phyloP scores from a whole-genome alignment of 768 basidiomycete genomes.

The Gelatoporia subvermispora region DNA sequence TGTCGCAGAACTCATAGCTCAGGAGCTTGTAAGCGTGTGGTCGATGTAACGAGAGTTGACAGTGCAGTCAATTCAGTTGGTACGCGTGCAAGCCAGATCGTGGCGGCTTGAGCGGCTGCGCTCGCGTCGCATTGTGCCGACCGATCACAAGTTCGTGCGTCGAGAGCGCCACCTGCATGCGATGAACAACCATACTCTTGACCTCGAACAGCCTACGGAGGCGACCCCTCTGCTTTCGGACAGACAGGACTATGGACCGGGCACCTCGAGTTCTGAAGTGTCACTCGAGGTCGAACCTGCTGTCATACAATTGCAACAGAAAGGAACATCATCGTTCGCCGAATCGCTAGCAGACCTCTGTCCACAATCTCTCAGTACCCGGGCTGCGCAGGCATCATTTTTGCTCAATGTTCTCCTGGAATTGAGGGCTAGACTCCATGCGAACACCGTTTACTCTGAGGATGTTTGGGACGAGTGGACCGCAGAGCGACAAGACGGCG shows the following conservation, averaged over 20 bases:
- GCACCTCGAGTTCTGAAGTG: background rate
- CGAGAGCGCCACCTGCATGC: no score
- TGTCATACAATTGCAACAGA: constrained; percentile 9
- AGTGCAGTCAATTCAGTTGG: no score
- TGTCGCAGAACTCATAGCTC: constrained; percentile 50
- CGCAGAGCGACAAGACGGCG: constrained; percentile 19
- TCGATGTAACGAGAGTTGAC: no score
- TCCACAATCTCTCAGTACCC: constrained; percentile 3
- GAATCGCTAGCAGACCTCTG: constrained; percentile 8
- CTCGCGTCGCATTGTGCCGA: no score
- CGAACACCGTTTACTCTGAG: background rate
- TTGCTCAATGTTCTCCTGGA: constrained; percentile 20
- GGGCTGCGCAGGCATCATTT: constrained; percentile 15
- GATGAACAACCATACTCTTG: background rate
- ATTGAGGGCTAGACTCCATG: constrained; percentile 6
- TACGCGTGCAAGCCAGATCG: no score
- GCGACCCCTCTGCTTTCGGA: constrained; percentile 13
- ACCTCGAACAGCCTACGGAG: constrained; percentile 11
- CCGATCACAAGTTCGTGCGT: no score
- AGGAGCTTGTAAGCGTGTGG: no score
- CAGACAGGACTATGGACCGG: background rate
- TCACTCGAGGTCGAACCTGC: constrained; percentile 12
- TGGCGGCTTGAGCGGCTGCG: no score
- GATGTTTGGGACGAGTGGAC: constrained; percentile 44
- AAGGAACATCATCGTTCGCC: constrained; percentile 7